Percentiles rank a stretch among this genome's conserved stretches.
Evolutionary conservation across 202 grass and related monocot species (phyloP).

Genomic region (Brachypodium distachyon): DNA sequence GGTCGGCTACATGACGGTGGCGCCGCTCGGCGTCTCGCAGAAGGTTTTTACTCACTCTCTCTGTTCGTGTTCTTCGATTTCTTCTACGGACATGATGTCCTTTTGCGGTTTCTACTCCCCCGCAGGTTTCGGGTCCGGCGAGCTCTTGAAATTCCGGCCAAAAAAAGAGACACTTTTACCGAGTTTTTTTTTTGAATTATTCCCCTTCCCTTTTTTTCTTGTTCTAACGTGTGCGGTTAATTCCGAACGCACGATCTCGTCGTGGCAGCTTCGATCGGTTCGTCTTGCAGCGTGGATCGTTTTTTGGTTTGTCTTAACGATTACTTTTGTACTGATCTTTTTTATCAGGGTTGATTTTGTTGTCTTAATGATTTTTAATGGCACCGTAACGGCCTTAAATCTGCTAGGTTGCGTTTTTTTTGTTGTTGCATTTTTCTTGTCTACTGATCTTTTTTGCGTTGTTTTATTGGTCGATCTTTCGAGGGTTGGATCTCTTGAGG

Average conservation of each 20-base stretch:
- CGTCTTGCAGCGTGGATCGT: background rate
- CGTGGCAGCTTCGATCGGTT: background rate
- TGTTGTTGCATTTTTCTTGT: too few species aligned
- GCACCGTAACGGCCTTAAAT: background rate
- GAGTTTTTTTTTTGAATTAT: background rate
- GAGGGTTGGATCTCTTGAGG: too few species aligned
- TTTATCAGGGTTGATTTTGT: background rate
- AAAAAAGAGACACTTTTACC: background rate
- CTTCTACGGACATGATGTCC: background rate
- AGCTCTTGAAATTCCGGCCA: background rate
- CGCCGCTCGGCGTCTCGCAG: slow-evolving; percentile 64
- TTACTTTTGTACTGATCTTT: too few species aligned
- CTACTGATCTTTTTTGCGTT: too few species aligned
- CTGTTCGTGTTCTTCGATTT: background rate
- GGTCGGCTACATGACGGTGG: slow-evolving; percentile 61
- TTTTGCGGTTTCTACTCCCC: background rate
- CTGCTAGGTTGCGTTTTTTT: too few species aligned
- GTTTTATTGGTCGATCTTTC: too few species aligned
- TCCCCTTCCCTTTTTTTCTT: background rate
- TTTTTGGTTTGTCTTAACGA: too few species aligned
- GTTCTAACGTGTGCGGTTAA: background rate
- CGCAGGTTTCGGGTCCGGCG: background rate
- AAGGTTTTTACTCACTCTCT: slow-evolving; percentile 21
- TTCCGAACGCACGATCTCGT: background rate
- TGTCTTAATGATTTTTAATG: background rate